Evolutionary conservation across 2,329 filamentous ascomycete genomes (phyloP).

Genomic region (Xylariaceae sp.): DNA sequence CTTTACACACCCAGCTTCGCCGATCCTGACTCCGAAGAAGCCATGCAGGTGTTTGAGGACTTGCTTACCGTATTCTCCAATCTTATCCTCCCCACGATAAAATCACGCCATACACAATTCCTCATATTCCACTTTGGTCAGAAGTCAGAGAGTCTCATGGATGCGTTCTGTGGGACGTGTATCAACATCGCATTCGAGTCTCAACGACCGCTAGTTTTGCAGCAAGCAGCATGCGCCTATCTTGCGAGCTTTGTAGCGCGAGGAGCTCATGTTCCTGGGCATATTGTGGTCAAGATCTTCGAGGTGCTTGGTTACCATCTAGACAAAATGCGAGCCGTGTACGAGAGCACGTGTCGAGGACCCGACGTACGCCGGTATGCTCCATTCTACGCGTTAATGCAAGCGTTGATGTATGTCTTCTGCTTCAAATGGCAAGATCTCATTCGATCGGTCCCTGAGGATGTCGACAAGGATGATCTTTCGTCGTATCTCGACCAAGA

Average conservation of each 20-base stretch:
- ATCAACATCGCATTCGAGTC: constrained; percentile 67
- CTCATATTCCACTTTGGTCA: constrained; percentile 95
- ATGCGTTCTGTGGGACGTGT: constrained; percentile 77
- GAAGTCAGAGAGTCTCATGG: constrained; percentile 69
- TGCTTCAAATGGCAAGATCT: constrained; percentile 98
- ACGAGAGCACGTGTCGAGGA: constrained; percentile 71
- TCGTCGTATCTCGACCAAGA: constrained; percentile 64
- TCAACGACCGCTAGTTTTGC: constrained; percentile 67
- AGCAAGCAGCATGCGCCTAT: constrained; percentile 85
- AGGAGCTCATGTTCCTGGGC: constrained; percentile 73
- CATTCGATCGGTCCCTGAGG: constrained; percentile 58
- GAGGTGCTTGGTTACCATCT: constrained; percentile 73
- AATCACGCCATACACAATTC: constrained; percentile 91
- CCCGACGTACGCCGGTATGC: constrained; percentile 82
- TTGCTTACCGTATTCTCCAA: constrained; percentile 81
- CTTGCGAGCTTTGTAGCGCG: constrained; percentile 91
- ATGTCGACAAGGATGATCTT: constrained; percentile 59
- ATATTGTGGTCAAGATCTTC: constrained; percentile 79
- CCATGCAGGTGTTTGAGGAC: constrained; percentile 70
- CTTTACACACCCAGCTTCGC: constrained; percentile 73
- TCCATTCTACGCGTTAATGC: constrained; percentile 82
- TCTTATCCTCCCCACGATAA: constrained; percentile 85
- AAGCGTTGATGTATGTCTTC: constrained; percentile 89
- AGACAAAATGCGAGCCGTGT: constrained; percentile 66
- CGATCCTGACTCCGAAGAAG: constrained; percentile 62